Evolutionary conservation across 2,329 filamentous ascomycete genomes (phyloP).

Genomic region (Penicillium thymicola): DNA sequence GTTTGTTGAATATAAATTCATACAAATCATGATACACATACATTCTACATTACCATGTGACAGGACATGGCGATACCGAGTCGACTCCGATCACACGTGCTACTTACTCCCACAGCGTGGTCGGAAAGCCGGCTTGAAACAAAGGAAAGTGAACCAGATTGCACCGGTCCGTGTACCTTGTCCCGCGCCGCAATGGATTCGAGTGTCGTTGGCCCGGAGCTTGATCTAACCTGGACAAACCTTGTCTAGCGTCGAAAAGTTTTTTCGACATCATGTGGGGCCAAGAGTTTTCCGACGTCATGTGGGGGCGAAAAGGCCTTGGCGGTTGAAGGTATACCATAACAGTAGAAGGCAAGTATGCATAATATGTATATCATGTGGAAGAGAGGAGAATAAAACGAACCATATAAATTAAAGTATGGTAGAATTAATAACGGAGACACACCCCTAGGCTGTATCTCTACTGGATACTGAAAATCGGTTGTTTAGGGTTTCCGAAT

Average conservation of each 20-base stretch:
- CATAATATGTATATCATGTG: background rate
- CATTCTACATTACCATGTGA: background rate
- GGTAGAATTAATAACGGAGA: background rate
- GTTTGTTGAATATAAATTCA: background rate
- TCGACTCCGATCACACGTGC: background rate
- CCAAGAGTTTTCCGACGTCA: background rate
- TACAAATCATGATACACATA: background rate
- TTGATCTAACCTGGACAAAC: background rate
- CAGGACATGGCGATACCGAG: background rate
- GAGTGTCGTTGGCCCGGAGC: constrained; percentile 13
- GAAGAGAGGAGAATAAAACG: background rate
- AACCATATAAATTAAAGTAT: background rate
- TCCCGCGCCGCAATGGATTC: background rate
- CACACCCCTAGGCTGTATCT: background rate
- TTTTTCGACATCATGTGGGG: background rate
- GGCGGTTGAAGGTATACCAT: background rate
- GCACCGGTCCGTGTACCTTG: constrained; percentile 1
- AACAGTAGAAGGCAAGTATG: background rate
- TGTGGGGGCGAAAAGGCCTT: background rate
- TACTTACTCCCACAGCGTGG: background rate
- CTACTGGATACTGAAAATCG: background rate
- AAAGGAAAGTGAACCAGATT: background rate
- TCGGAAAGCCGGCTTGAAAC: background rate
- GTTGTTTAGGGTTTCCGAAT: background rate
- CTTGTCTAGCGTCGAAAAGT: background rate